Conservation (phyloP, 2,329 filamentous ascomycete genomes). For the Pseudogymnoascus sp. region DNA sequence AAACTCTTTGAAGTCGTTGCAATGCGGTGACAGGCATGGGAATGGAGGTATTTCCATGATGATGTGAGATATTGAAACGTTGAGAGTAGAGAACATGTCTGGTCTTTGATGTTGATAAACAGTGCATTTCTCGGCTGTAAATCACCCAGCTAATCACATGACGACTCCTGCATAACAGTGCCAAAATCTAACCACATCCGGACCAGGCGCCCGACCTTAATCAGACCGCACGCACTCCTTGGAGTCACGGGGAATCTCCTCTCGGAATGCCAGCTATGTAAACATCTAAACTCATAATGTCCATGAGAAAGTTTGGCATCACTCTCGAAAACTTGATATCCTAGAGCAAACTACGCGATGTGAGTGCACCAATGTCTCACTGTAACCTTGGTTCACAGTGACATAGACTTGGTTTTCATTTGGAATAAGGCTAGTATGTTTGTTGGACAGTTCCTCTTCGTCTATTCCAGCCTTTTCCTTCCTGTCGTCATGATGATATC, state of each 20-base stretch:
- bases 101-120: not conserved
- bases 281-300: not conserved
- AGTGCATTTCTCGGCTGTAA: not conserved
- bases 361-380: not conserved
- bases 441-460: not conserved
- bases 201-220: not conserved
- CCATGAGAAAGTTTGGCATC: not conserved
- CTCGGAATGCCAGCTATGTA: not conserved
- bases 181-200: not conserved
- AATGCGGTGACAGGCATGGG: not conserved
- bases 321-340: not conserved
- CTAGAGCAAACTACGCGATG: not conserved
- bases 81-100: not conserved
- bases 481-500: constrained; percentile 7
- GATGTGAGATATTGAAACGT: not conserved
- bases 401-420: not conserved
- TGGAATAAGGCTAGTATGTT: not conserved
- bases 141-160: not conserved
- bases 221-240: not conserved
- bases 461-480: not conserved
- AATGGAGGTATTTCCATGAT: not conserved
- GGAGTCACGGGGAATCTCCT: not conserved
- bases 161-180: not conserved
- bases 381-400: not conserved
- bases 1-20: not conserved